Percentiles rank a stretch among this genome's conserved stretches.
Conservation (phyloP, 2,329 filamentous ascomycete genomes). For the Fusarium annulatum region DNA sequence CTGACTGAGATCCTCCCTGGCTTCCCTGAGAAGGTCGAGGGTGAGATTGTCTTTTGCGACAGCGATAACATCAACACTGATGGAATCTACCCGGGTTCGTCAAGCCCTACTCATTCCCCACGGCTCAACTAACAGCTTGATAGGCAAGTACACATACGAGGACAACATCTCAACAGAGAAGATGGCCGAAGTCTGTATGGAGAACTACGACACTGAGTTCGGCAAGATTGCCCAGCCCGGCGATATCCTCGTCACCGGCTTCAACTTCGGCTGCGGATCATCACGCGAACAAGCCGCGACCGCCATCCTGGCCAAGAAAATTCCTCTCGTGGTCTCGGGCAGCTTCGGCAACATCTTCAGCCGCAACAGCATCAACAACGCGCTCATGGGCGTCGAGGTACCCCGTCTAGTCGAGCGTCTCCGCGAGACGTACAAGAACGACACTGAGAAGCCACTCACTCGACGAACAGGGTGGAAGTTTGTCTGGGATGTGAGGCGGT, state of each 20-base stretch:
- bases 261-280: constrained; percentile 88
- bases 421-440: constrained; percentile 66
- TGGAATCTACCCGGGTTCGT: constrained; percentile 88
- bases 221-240: constrained; percentile 68
- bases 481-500: constrained; percentile 81
- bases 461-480: constrained; percentile 85
- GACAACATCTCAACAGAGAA: constrained; percentile 79
- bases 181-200: constrained; percentile 93
- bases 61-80: constrained; percentile 79
- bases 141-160: constrained; percentile 89
- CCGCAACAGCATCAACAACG: constrained; percentile 84
- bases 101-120: fast-evolving
- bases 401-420: constrained; percentile 73
- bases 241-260: constrained; percentile 87
- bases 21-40: constrained; percentile 84
- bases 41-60: constrained; percentile 81
- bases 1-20: constrained; percentile 81
- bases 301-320: constrained; percentile 82
- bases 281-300: constrained; percentile 85
- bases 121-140: background rate
- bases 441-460: constrained; percentile 67
- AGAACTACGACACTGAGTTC: constrained; percentile 88
- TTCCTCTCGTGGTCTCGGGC: constrained; percentile 82
- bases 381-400: constrained; percentile 77
- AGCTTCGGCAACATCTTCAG: constrained; percentile 88